phyloP scores from a whole-genome alignment of 2,329 filamentous ascomycete species.

The Emmonsiellopsis sp. region DNA sequence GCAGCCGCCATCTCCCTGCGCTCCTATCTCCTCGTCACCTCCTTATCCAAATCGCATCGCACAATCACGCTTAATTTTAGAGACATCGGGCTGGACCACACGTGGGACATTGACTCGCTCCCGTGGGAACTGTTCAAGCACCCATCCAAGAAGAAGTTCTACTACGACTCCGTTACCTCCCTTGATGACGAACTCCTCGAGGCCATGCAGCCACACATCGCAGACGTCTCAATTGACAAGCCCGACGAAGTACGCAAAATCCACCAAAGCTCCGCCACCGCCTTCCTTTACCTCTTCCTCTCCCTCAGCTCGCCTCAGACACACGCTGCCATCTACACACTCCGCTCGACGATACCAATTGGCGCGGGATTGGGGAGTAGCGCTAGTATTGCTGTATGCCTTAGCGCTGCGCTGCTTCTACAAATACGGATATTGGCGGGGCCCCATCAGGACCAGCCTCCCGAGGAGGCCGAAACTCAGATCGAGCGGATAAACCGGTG shows the following conservation, averaged over 20 bases:
- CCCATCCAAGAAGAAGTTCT: conserved; percentile 82
- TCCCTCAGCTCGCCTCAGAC: conserved; percentile 67
- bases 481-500: conserved; percentile 94
- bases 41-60: conserved; percentile 81
- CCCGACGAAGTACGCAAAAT: conserved; percentile 69
- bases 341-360: conserved; percentile 80
- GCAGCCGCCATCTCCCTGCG: conserved; percentile 90
- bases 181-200: conserved; percentile 75
- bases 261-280: conserved; percentile 68
- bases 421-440: conserved; percentile 83
- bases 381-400: conserved; percentile 73
- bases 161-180: conserved; percentile 78
- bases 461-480: conserved; percentile 78
- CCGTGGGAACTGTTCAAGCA: conserved; percentile 78
- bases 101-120: conserved; percentile 86
- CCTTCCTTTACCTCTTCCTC: conserved; percentile 79
- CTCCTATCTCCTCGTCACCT: conserved; percentile 92
- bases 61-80: conserved; percentile 83
- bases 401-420: conserved; percentile 65
- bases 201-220: conserved; percentile 71
- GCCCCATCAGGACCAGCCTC: conserved; percentile 83
- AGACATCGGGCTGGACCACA: conserved; percentile 81
- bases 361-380: conserved; percentile 80
- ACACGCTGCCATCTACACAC: conserved; percentile 67
- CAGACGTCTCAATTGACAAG: conserved; percentile 55